Evolutionary conservation across 768 basidiomycete species (phyloP), one percentile per base, ranked within the genome.

Genomic region (Ramaria sp.): DNA sequence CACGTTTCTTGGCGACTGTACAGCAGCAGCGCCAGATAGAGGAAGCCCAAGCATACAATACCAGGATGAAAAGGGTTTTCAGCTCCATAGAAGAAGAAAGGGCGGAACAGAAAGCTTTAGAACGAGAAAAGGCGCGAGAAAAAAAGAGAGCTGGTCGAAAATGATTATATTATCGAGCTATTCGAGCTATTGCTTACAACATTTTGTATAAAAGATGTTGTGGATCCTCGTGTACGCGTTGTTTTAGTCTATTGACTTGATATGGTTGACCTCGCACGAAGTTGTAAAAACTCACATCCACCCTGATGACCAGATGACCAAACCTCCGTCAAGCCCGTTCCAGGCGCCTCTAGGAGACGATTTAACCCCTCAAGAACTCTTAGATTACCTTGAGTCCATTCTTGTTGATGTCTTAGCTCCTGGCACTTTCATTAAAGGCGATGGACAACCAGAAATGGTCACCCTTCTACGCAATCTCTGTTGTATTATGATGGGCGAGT

Each of bases 31-130:
- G 84, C 64, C 86, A 90, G 70, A 70, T 74, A 66, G 86, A 87
- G 72, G 94, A 91, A 75, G 95, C 97, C 62, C 72, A 62, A 58
- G 70, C 69, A 27, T 97, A 99, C 68, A 82, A 79, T 62, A 78
- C 81, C 48, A 78, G 81, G 59, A 91, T 98, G 85, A 84, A 85
- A 65, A 81, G 78, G 62, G 91, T 86, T 22, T 87, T 77, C 66
- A 81, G 76, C 1, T 79, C 81, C 0, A 73, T 91, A 28, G 88
- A 91, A 60, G 78, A 82, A 30, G 96, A 99, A 72, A 75, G 95
- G 51, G 91, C 92, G 20, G 96, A 98, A 70, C 83, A 97, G 71
- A 98, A 96, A 74, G 82, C 81, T 41, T 82, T 85, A 84, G 85
- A 93, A 63, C 78, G 87, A 66, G 85, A 84, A 63, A 92, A 91